Percentiles rank a stretch among this genome's conserved stretches.
These are phyloP conservation scores for Leucocoprinus sp. DNA, from an alignment of 768 basidiomycete genomes.

Conservation along the genomic window DNA sequence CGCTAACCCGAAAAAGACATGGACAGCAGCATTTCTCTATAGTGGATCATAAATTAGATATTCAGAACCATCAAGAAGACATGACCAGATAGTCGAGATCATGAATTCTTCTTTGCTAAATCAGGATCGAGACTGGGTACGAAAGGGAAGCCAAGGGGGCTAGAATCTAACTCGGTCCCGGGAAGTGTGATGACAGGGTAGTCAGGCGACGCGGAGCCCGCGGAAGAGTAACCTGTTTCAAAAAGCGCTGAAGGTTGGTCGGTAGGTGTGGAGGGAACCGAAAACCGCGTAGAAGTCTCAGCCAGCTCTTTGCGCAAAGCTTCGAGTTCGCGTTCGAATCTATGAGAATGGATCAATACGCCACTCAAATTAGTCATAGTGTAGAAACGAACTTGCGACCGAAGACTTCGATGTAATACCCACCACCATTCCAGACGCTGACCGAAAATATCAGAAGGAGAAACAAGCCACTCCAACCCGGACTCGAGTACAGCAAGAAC, in stretches of 20 bases:
- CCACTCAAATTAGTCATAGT: slow-evolving; percentile 12
- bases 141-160: background rate
- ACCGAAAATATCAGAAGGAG: slow-evolving; percentile 75
- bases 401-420: slow-evolving; percentile 95
- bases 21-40: no score
- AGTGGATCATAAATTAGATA: background rate
- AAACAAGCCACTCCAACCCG: slow-evolving; percentile 71
- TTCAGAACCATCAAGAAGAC: background rate
- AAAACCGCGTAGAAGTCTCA: slow-evolving; percentile 43
- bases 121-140: slow-evolving; percentile 14
- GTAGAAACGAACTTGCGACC: slow-evolving; percentile 74
- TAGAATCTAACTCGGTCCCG: background rate
- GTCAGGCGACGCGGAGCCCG: slow-evolving; percentile 9
- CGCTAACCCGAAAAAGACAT: no score
- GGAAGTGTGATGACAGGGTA: background rate
- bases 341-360: slow-evolving; percentile 20
- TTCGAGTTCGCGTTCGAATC: slow-evolving; percentile 90
- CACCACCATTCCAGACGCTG: slow-evolving; percentile 93
- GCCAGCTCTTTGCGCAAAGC: slow-evolving; percentile 86
- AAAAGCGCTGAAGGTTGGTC: slow-evolving; percentile 18
- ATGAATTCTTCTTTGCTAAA: slow-evolving; percentile 20
- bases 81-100: slow-evolving; percentile 5
- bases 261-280: slow-evolving; percentile 41
- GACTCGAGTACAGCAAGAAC: slow-evolving; percentile 73
- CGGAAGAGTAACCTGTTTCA: slow-evolving; percentile 16